Percentiles rank a stretch among this genome's conserved stretches.
These are phyloP conservation scores for Gardenia jasminoides DNA, from an alignment of 257 asterid genomes.

Conservation along the genomic window DNA sequence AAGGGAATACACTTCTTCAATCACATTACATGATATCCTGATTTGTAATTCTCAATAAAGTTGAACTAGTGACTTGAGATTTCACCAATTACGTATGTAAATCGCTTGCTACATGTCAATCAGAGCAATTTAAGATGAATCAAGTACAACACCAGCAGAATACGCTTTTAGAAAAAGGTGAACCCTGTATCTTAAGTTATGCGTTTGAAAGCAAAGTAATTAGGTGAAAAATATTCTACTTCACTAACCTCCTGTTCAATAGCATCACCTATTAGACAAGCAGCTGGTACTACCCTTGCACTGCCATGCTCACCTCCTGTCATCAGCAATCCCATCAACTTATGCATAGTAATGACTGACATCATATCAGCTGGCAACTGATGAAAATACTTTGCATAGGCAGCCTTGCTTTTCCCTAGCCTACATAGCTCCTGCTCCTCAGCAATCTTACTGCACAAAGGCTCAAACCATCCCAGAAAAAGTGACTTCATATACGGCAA, in stretches of 20 bases:
- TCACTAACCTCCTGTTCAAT: conserved; percentile 84
- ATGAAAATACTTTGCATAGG: conserved; percentile 60
- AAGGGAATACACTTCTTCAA: too few relatives aligned
- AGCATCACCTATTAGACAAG: conserved; percentile 77
- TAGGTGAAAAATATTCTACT: background rate
- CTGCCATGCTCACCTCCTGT: conserved; percentile 73
- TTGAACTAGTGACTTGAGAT: too few relatives aligned
- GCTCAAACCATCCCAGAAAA: conserved; percentile 99
- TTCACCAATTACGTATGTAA: background rate
- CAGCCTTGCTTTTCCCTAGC: conserved; percentile 46
- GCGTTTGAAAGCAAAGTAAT: background rate
- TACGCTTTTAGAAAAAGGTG: background rate
- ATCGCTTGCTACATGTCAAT: background rate
- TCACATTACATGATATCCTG: too few relatives aligned
- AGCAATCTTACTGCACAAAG: conserved; percentile 52
- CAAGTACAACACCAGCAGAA: background rate
- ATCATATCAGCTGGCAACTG: conserved; percentile 89
- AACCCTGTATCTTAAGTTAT: background rate
- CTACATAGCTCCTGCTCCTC: conserved; percentile 68
- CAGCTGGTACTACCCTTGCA: conserved; percentile 82
- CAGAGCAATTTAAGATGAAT: background rate
- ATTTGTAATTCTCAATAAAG: too few relatives aligned
- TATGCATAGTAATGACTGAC: conserved; percentile 97
- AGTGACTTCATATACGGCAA: conserved; percentile 90
- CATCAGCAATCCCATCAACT: conserved; percentile 86